phyloP scores from a whole-genome alignment of 2,329 filamentous ascomycete genomes.

The Metarhizium album region DNA sequence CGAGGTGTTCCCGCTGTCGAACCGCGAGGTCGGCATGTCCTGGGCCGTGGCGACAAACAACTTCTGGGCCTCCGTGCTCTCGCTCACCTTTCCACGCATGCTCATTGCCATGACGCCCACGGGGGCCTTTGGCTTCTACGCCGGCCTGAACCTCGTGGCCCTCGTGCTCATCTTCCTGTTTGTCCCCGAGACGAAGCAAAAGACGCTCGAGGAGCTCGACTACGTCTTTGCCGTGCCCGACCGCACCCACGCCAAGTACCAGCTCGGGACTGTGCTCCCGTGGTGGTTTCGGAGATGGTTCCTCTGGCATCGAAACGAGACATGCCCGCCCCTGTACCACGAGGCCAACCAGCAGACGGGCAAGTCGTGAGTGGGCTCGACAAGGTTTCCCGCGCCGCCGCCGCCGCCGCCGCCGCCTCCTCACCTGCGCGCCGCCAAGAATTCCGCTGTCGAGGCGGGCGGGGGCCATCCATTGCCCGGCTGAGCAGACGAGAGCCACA shows the following conservation, averaged over 20 bases:
- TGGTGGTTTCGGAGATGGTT: conserved; percentile 25
- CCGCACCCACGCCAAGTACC: conserved; percentile 29
- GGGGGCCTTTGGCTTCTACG: conserved; percentile 32
- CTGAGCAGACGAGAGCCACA: no score
- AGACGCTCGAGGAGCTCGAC: conserved; percentile 39
- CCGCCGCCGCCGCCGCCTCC: no score
- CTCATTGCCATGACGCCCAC: conserved; percentile 19
- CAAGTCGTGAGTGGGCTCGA: neutral
- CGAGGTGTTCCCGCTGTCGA: conserved; percentile 26
- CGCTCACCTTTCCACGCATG: conserved; percentile 23
- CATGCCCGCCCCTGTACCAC: conserved; percentile 8
- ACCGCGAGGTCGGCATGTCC: conserved; percentile 28
- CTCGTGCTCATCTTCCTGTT: conserved; percentile 37
- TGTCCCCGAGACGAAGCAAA: conserved; percentile 40
- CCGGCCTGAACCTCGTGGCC: conserved; percentile 34
- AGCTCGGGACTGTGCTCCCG: conserved; percentile 24
- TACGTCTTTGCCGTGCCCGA: conserved; percentile 34
- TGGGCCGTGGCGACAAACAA: conserved; percentile 28
- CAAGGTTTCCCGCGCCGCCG: no score
- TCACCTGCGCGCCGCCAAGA: no score
- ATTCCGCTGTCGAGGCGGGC: no score
- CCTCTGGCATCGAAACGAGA: conserved; percentile 3
- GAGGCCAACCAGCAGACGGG: neutral
- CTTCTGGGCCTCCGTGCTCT: conserved; percentile 12
- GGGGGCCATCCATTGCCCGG: no score